phyloP scores from a whole-genome alignment of 441 rosid species.

The Euphorbia corollata region DNA sequence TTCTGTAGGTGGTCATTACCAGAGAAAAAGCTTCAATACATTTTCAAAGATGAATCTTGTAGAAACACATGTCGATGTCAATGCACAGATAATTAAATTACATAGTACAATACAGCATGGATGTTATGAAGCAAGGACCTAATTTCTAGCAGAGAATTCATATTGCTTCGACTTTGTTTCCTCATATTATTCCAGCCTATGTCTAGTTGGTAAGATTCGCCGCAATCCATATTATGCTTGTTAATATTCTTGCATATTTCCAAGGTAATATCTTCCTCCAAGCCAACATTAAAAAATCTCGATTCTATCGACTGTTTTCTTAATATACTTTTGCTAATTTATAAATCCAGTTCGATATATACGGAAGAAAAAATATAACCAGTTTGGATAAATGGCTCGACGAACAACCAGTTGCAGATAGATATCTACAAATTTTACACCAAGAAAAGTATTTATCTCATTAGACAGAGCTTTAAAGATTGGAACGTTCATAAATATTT shows the following conservation, averaged over 20 bases:
- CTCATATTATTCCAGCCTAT: background rate
- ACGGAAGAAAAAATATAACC: background rate
- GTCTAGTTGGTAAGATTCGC: background rate
- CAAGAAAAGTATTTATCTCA: background rate
- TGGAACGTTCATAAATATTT: background rate
- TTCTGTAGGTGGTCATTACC: constrained; percentile 19
- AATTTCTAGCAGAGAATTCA: background rate
- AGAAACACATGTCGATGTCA: background rate
- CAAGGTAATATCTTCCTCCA: background rate
- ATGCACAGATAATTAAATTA: background rate
- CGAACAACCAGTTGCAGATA: background rate
- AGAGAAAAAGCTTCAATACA: background rate
- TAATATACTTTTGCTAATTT: background rate
- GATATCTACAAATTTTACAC: background rate
- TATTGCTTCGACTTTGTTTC: background rate
- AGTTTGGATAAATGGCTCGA: background rate
- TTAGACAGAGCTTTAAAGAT: background rate
- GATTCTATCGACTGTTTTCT: background rate
- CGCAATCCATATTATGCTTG: background rate
- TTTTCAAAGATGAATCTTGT: background rate
- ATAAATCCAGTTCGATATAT: background rate
- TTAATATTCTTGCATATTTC: background rate
- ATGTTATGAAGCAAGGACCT: background rate
- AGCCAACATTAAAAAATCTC: background rate
- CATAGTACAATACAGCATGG: background rate